Evolutionary conservation across 345 rosid genomes (phyloP), one percentile per base, ranked within the genome.

Genomic region (Excoecaria cochinchinensis): DNA sequence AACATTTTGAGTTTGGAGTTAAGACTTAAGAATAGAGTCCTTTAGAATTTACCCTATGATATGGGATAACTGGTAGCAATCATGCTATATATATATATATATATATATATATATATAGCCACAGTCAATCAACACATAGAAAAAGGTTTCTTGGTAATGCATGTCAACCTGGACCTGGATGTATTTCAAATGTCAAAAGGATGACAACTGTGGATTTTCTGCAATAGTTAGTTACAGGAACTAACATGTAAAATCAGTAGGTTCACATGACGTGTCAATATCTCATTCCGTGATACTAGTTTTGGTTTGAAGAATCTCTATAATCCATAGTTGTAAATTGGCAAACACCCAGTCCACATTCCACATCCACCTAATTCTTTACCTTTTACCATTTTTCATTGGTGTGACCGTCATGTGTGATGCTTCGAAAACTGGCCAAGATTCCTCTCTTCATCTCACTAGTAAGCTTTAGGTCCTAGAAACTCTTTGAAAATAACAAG

Each of bases 231-330:
- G 31, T 78, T 36, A 57, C 42, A 13, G 47, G 75, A 57, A 42
- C 16, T 19, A 75, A 78, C 24, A 5, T 2, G 48, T 66, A 38
- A 72, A 71, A 46, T 31, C 7, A 44, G 67, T 61, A 76, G 16
- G 51, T 78, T 80, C 82, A 81, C 81, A 74, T 68, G 70, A 78
- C 38, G 67, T 74, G 79, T 57, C 52, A 19, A 62, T 31, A 51
- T 70, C n/a, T 58, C 61, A 52, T 69, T 67, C n/a, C 62, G 64
- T 69, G 47, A 63, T 70, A 31, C 55, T 69, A 56, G 63, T 39
- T 44, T 78, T 84, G 68, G 70, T 48, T 67, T 50, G 70, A 58
- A 53, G 64, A 46, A 59, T 57, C 71, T 67, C 62, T 67, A 50
- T 74, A 70, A 74, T 68, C 40, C 44, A 57, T 71, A 71, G 52